Base-by-base conservation (phyloP, 331 rosid genomes). In the Arachis monticola region DNA sequence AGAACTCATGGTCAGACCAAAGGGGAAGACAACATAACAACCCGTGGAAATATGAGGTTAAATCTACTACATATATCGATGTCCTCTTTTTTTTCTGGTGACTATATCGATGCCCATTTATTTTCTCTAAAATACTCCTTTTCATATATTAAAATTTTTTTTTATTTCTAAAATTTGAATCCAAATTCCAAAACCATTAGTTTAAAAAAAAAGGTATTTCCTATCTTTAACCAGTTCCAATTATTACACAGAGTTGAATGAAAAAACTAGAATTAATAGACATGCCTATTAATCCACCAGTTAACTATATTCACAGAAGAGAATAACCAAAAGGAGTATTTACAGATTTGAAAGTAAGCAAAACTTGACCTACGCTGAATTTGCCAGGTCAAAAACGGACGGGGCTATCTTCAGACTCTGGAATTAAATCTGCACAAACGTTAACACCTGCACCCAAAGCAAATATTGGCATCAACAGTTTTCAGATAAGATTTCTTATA, bases 261-360 rank as follows among this genome's bases (percentile, higher is more conserved):
- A 35, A 35, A 35, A 35, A 35, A 35, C 40, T 35, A 2, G 40
- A 35, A 35, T 4, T 2, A 35, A 35, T 35, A 35, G 40, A 35
- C 40, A 35, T 35, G 40, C 40, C 40, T 35, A 35, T 35, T 35
- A 35, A 35, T 35, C 4, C 40, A 4, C 40, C 40, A 35, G 40
- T 35, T 76, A 80, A 71, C 79, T 74, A 75, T 70, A 70, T 70
- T 22, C 69, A 12, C 72, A 63, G 63, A 7, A 75, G 70, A 51
- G 81, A 82, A 80, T 66, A 42, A 62, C 17, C 45, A 77, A 70
- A 69, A 47, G 53, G 72, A 68, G 76, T 80, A 88, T 91, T 82
- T 88, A 91, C 93, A 88, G 6, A 67, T 64, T 53, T 79, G 81
- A 81, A 72, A 74, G 78, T 57, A 78, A 76, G 83, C 79, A 70